These are phyloP conservation scores for Aegilops longissima DNA, from an alignment of 176 grass and related monocot genomes.

Conservation along the genomic window DNA sequence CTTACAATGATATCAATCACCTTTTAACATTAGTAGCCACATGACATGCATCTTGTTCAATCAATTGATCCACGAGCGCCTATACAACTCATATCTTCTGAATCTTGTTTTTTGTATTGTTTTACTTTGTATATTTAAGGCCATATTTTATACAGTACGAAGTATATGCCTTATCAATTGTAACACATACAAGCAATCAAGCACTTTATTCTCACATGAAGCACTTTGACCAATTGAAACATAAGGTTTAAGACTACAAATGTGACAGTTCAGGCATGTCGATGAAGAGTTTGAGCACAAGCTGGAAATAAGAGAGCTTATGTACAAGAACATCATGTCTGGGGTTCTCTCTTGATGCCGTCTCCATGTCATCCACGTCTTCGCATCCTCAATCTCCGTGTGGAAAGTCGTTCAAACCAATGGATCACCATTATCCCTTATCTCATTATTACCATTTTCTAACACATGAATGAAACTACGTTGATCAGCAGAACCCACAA, in stretches of 20 bases:
- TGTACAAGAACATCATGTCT: slow-evolving; percentile 44
- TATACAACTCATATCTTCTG: too few species aligned
- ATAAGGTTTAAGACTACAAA: slow-evolving; percentile 2
- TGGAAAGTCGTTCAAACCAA: neutral
- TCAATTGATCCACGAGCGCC: too few species aligned
- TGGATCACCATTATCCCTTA: neutral
- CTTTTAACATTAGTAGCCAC: neutral
- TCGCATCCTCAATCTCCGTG: neutral
- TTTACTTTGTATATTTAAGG: too few species aligned
- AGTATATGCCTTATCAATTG: too few species aligned
- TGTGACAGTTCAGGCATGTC: slow-evolving; percentile 14
- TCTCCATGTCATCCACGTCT: slow-evolving; percentile 52
- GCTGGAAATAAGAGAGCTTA: slow-evolving; percentile 26
- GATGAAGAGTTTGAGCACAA: slow-evolving; percentile 24
- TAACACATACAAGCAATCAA: too few species aligned
- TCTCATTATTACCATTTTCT: neutral
- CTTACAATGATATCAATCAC: neutral
- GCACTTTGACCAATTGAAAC: neutral
- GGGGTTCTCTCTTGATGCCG: slow-evolving; percentile 48
- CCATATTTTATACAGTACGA: too few species aligned
- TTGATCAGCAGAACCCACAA: slow-evolving; percentile 13
- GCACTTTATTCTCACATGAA: too few species aligned
- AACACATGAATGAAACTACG: slow-evolving; percentile 4
- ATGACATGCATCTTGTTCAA: neutral
- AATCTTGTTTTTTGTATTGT: too few species aligned